Percentiles rank a stretch among this genome's conserved stretches.
Evolutionary conservation across 306 rosid species (phyloP).

Genomic region (Malus asiatica): DNA sequence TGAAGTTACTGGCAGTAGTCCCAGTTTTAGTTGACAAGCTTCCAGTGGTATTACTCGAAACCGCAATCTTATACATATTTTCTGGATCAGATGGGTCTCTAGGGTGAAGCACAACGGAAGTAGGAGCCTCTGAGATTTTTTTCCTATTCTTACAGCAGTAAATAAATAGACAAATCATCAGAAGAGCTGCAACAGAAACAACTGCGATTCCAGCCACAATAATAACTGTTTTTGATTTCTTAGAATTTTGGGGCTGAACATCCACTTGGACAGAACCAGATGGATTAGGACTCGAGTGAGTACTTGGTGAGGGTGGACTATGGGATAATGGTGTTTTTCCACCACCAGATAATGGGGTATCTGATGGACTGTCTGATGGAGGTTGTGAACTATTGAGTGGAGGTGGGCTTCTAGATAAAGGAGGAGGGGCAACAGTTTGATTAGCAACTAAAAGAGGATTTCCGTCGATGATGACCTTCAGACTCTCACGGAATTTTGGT

Average conservation of each 20-base stretch:
- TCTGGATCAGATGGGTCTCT: conserved; percentile 48
- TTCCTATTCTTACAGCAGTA: conserved; percentile 38
- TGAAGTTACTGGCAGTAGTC: conserved; percentile 32
- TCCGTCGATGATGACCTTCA: conserved; percentile 39
- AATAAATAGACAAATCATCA: conserved; percentile 28
- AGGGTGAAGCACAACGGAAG: conserved; percentile 62
- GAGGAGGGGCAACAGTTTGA: conserved; percentile 22
- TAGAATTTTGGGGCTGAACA: conserved; percentile 19
- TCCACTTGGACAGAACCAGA: conserved; percentile 16
- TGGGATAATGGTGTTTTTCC: conserved; percentile 21
- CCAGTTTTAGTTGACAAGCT: conserved; percentile 48
- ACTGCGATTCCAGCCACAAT: conserved; percentile 22
- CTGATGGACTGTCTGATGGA: conserved; percentile 9
- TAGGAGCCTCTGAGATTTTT: conserved; percentile 25
- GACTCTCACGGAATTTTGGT: conserved; percentile 41
- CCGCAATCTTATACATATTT: conserved; percentile 46
- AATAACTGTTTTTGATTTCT: conserved; percentile 21
- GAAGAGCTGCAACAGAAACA: conserved; percentile 16
- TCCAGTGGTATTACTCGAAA: conserved; percentile 38
- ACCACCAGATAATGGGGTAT: background rate
- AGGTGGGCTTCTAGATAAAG: conserved; percentile 26
- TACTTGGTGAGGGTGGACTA: conserved; percentile 11
- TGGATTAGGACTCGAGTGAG: conserved; percentile 15
- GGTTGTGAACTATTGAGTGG: conserved; percentile 24
- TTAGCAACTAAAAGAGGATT: conserved; percentile 42